Conservation (phyloP, 495 filamentous ascomycete genomes). For the Penicillium macrosclerotiorum region DNA sequence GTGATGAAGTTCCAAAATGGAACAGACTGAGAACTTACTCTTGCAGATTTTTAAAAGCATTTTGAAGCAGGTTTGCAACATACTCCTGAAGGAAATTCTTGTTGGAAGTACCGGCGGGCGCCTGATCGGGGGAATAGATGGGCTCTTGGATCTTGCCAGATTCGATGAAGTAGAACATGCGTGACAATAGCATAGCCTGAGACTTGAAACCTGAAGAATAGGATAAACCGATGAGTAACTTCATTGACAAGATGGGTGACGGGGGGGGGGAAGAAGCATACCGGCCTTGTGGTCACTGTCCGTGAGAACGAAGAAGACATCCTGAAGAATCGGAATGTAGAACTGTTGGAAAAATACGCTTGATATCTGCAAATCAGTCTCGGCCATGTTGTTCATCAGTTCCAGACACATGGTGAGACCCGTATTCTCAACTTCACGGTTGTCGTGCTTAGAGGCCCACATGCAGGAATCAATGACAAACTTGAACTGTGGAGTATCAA, state of each 20-base stretch:
- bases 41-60: conserved; percentile 91
- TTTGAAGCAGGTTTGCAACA: conserved; percentile 79
- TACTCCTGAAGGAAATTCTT: conserved; percentile 85
- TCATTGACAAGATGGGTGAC: background rate
- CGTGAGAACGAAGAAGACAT: conserved; percentile 97
- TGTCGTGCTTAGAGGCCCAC: conserved; percentile 99
- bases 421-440: conserved; percentile 94
- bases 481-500: conserved; percentile 95
- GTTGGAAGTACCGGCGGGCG: conserved; percentile 78
- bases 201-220: conserved; percentile 77
- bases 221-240: conserved; percentile 5
- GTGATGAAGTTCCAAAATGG: too few relatives aligned
- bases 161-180: conserved; percentile 92
- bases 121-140: conserved; percentile 80
- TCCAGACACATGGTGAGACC: conserved; percentile 99
- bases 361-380: conserved; percentile 80
- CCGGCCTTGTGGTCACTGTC: conserved; percentile 97
- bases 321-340: conserved; percentile 90
- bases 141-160: conserved; percentile 86
- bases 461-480: conserved; percentile 99
- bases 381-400: conserved; percentile 94
- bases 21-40: conserved; percentile 59
- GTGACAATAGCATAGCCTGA: conserved; percentile 86
- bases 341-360: conserved; percentile 97
- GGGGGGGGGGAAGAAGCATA: conserved; percentile 25